Evolutionary conservation across 2,329 filamentous ascomycete species (phyloP).

Genomic region (Macrophomina pseudophaseolina): DNA sequence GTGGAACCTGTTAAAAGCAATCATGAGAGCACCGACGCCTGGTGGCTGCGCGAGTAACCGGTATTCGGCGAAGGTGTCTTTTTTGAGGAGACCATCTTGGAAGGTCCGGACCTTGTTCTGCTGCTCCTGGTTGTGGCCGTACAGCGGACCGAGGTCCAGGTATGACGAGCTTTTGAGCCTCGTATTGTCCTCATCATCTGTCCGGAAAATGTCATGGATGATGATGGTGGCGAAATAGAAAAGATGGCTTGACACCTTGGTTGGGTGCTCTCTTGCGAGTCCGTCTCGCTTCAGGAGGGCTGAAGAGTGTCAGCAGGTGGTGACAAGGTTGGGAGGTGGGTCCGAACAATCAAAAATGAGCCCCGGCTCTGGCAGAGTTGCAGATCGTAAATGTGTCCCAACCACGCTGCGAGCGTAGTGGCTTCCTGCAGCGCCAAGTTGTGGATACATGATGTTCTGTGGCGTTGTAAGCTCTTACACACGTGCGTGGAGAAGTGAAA

Average conservation of each 20-base stretch:
- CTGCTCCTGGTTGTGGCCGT: conserved; percentile 67
- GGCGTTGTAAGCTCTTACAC: conserved; percentile 43
- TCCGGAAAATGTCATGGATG: conserved; percentile 63
- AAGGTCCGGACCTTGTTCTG: conserved; percentile 67
- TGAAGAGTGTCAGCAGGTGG: conserved; percentile 67
- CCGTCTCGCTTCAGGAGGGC: conserved; percentile 61
- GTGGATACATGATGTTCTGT: conserved; percentile 60
- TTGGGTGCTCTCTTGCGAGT: conserved; percentile 62
- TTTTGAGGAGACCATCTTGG: conserved; percentile 67
- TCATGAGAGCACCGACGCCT: conserved; percentile 63
- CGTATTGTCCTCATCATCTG: conserved; percentile 62
- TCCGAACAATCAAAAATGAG: conserved; percentile 12
- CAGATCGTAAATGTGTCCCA: conserved; percentile 57
- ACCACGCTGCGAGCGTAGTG: conserved; percentile 68
- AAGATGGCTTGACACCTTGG: conserved; percentile 70
- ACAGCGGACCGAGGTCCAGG: conserved; percentile 70
- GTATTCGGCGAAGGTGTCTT: conserved; percentile 67
- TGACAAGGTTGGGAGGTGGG: conserved; percentile 53
- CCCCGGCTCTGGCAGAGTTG: conserved; percentile 30
- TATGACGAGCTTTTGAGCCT: conserved; percentile 70
- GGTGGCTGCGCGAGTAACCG: conserved; percentile 66
- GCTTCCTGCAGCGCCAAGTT: conserved; percentile 64
- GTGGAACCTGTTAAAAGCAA: conserved; percentile 73
- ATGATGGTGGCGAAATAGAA: conserved; percentile 71
- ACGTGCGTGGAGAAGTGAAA: not conserved